A percentile compares a stretch with the other conserved stretches of the same genome.
These are phyloP conservation scores for Candida odintsovae DNA, from an alignment of 805 yeast genomes.

Conservation along the genomic window DNA sequence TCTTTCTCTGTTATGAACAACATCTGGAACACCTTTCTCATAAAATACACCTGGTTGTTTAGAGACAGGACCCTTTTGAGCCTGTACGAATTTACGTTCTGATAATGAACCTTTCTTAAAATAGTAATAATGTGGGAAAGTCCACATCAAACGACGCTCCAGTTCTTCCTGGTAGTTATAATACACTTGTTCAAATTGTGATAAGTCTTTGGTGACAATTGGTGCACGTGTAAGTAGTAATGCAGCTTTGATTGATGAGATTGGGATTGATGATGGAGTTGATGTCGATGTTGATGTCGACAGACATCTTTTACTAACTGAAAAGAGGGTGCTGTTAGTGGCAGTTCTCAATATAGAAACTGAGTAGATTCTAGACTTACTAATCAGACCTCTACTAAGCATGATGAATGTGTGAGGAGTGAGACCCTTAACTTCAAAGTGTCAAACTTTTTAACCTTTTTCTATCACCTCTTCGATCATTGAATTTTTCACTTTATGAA, in stretches of 20 bases:
- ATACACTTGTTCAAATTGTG: conserved; percentile 67
- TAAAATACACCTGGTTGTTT: conserved; percentile 73
- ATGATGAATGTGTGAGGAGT: neutral
- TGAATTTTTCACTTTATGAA: neutral
- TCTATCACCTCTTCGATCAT: neutral
- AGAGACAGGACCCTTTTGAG: conserved; percentile 70
- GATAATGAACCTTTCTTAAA: conserved; percentile 86
- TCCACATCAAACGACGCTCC: conserved; percentile 92
- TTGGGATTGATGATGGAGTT: conserved; percentile 13
- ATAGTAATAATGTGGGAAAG: conserved; percentile 91
- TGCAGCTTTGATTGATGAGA: conserved; percentile 34
- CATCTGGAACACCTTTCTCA: conserved; percentile 79
- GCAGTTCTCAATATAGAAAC: neutral
- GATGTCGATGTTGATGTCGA: conserved; percentile 18
- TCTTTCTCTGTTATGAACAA: conserved; percentile 86
- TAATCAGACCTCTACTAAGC: neutral
- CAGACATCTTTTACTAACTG: conserved; percentile 19
- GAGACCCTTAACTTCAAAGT: no score
- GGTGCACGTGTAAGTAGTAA: conserved; percentile 77
- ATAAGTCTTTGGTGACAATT: conserved; percentile 70
- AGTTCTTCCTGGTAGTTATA: conserved; percentile 81
- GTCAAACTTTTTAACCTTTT: neutral
- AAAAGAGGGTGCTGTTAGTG: neutral
- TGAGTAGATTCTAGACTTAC: neutral
- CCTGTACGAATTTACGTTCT: conserved; percentile 70